Evolutionary conservation across 495 filamentous ascomycete genomes (phyloP).

Genomic region (Penicillium pulvis): DNA sequence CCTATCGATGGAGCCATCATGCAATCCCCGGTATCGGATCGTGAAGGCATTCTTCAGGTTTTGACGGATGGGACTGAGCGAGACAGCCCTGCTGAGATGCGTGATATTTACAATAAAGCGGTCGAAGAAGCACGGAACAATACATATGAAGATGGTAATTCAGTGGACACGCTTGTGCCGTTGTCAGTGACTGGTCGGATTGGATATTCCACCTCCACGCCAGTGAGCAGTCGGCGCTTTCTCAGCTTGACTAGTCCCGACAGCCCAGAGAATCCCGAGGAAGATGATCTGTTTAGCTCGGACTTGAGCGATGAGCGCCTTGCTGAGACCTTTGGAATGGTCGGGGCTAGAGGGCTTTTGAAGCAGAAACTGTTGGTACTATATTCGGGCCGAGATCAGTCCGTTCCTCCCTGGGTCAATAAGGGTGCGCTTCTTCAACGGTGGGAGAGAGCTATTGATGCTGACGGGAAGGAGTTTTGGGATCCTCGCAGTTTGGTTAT

Average conservation of each 20-base stretch:
- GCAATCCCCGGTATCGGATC: slow-evolving; percentile 78
- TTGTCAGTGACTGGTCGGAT: slow-evolving; percentile 37
- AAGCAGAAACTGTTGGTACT: slow-evolving; percentile 50
- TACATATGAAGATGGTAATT: slow-evolving; percentile 23
- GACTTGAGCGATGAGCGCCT: slow-evolving; percentile 65
- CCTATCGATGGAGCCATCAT: slow-evolving; percentile 77
- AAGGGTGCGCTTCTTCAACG: slow-evolving; percentile 59
- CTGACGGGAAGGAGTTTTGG: slow-evolving; percentile 33
- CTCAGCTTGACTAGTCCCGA: slow-evolving; percentile 60
- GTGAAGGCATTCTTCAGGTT: slow-evolving; percentile 62
- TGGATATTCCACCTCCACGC: slow-evolving; percentile 42
- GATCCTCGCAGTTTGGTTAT: slow-evolving; percentile 44
- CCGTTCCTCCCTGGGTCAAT: slow-evolving; percentile 64
- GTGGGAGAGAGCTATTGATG: slow-evolving; percentile 63
- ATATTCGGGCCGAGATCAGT: slow-evolving; percentile 70
- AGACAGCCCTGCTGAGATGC: slow-evolving; percentile 30
- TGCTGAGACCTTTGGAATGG: slow-evolving; percentile 61
- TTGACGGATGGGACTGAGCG: slow-evolving; percentile 34
- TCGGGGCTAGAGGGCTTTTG: slow-evolving; percentile 54
- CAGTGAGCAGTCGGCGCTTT: slow-evolving; percentile 67
- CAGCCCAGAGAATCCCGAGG: slow-evolving; percentile 54
- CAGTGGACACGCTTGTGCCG: slow-evolving; percentile 38
- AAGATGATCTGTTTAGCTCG: slow-evolving; percentile 86
- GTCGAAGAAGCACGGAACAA: slow-evolving; percentile 27
- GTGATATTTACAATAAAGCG: slow-evolving; percentile 32